Evolutionary conservation across 192 early-diverging fungal species (phyloP).

Genomic region (Coemansia erecta): DNA sequence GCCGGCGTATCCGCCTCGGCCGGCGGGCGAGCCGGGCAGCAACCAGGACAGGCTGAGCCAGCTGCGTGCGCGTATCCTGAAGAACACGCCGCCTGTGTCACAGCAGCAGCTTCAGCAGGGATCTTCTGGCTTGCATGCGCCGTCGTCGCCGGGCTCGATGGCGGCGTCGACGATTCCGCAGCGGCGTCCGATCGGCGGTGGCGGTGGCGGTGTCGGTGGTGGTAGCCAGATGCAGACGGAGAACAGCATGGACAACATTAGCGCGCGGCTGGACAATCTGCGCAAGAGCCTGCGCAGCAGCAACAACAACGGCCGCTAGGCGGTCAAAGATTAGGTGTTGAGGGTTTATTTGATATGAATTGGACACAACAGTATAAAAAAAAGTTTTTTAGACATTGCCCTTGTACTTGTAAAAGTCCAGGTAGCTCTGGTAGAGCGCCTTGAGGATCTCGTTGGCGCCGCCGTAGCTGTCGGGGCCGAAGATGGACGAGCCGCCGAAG

Average conservation of each 20-base stretch:
- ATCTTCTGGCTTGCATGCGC: too few species aligned
- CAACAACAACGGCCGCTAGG: too few species aligned
- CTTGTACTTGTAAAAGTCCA: conserved; percentile 43
- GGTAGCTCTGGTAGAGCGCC: conserved; percentile 45
- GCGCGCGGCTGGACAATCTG: conserved; percentile 24
- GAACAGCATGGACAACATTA: conserved; percentile 26
- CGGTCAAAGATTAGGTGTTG: too few species aligned
- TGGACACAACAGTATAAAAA: too few species aligned
- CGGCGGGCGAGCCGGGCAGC: conserved; percentile 1
- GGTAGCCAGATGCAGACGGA: too few species aligned
- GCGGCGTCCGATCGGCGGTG: neutral
- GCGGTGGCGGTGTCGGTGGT: too few species aligned
- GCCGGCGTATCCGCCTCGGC: neutral
- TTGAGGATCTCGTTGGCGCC: conserved; percentile 49
- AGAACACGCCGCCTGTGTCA: conserved; percentile 1
- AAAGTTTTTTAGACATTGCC: conserved; percentile 20
- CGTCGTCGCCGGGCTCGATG: conserved; percentile 3
- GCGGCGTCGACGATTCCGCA: neutral
- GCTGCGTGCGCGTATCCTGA: conserved; percentile 35
- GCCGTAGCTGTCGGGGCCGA: conserved; percentile 32
- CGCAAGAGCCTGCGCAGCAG: conserved; percentile 8
- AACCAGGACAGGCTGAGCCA: conserved; percentile 23
- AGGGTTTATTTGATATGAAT: too few species aligned
- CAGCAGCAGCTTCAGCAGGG: too few species aligned
- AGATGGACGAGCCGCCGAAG: conserved; percentile 28